phyloP scores from a whole-genome alignment of 2,329 filamentous ascomycete genomes.

The Trichoderma sp. region DNA sequence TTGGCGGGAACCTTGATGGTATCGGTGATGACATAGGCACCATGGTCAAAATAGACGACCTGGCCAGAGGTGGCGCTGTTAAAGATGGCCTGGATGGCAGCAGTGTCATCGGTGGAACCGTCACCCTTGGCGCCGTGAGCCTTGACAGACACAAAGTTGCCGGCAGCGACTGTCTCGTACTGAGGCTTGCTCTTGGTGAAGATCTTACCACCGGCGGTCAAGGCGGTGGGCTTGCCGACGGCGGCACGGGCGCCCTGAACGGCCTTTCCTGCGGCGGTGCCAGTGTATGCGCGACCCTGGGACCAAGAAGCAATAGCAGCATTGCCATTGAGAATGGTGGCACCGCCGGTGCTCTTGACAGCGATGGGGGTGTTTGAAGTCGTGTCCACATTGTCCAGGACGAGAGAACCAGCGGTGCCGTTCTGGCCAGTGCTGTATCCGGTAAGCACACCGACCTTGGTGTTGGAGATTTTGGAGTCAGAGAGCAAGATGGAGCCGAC shows the following conservation, averaged over 20 bases:
- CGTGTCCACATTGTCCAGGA: conserved; percentile 91
- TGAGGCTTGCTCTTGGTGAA: conserved; percentile 88
- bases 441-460: conserved; percentile 69
- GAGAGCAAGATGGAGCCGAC: conserved; percentile 84
- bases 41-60: conserved; percentile 75
- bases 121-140: conserved; percentile 82
- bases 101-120: conserved; percentile 83
- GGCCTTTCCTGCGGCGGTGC: conserved; percentile 46
- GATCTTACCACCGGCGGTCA: conserved; percentile 69
- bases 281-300: conserved; percentile 75
- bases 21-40: conserved; percentile 68
- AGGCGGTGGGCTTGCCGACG: conserved; percentile 63
- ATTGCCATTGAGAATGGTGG: conserved; percentile 68
- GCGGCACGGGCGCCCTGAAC: conserved; percentile 60
- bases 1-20: conserved; percentile 75
- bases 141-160: conserved; percentile 81
- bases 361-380: conserved; percentile 64
- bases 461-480: conserved; percentile 78
- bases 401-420: conserved; percentile 74
- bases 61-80: conserved; percentile 64
- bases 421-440: conserved; percentile 65
- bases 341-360: conserved; percentile 60
- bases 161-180: conserved; percentile 69
- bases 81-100: conserved; percentile 77
- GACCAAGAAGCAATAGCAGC: conserved; percentile 70